Conservation (phyloP, 2,329 filamentous ascomycete genomes). For the Aspergillus ochraceoroseus region DNA sequence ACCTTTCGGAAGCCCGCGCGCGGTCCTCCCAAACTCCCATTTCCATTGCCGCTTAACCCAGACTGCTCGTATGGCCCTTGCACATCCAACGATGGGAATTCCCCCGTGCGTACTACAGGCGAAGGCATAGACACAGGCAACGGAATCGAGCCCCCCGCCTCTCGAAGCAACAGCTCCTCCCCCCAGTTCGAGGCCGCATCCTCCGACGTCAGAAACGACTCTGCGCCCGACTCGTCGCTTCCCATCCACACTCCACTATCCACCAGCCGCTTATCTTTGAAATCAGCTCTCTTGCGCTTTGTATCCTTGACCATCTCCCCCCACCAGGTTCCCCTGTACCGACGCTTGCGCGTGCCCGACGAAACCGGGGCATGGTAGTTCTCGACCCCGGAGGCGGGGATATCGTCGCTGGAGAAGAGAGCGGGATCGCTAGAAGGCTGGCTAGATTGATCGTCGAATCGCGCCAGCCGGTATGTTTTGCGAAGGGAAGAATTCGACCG, state of each 20-base stretch:
- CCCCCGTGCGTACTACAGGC: not conserved
- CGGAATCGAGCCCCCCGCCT: slow-evolving; percentile 19
- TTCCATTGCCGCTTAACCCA: too few species aligned
- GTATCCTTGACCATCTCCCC: slow-evolving; percentile 37
- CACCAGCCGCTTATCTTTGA: slow-evolving; percentile 43
- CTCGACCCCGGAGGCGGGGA: slow-evolving; percentile 43
- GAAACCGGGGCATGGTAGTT: slow-evolving; percentile 36
- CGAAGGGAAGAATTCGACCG: slow-evolving; percentile 20
- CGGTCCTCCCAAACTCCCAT: not conserved
- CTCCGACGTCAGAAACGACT: slow-evolving; percentile 33
- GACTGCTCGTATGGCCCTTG: too few species aligned
- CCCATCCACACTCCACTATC: slow-evolving; percentile 49
- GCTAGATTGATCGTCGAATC: slow-evolving; percentile 36
- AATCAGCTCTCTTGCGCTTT: slow-evolving; percentile 40
- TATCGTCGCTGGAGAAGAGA: slow-evolving; percentile 47
- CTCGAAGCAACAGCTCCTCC: slow-evolving; percentile 38
- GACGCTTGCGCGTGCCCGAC: slow-evolving; percentile 33
- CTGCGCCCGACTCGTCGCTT: slow-evolving; percentile 41
- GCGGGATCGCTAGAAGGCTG: slow-evolving; percentile 44
- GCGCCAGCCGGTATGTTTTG: slow-evolving; percentile 27
- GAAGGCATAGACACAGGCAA: not conserved
- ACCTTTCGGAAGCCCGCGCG: slow-evolving; percentile 20
- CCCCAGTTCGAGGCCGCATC: slow-evolving; percentile 36
- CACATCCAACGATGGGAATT: too few species aligned
- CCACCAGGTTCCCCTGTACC: slow-evolving; percentile 46